Conservation (phyloP, 2,329 filamentous ascomycete genomes). For the Rhytidhysteron rufulum region DNA sequence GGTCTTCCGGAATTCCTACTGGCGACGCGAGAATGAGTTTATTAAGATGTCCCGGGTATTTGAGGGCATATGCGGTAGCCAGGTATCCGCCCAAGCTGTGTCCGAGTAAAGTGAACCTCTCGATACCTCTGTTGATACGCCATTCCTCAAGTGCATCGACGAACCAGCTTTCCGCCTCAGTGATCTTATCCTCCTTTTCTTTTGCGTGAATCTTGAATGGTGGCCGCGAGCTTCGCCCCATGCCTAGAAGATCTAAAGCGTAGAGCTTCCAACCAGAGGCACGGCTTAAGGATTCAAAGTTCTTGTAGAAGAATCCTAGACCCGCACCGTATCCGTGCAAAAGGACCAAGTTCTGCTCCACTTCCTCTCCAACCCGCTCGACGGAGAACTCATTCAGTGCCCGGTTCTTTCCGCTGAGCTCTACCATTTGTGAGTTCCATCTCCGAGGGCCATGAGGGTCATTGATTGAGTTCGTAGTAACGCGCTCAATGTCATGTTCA, state of each 20-base stretch:
- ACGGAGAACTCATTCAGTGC: conserved; percentile 91
- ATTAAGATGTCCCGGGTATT: conserved; percentile 91
- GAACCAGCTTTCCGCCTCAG: conserved; percentile 92
- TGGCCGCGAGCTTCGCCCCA: conserved; percentile 84
- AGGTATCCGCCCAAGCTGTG: conserved; percentile 95
- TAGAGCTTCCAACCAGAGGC: conserved; percentile 82
- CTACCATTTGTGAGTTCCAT: conserved; percentile 83
- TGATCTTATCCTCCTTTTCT: conserved; percentile 72
- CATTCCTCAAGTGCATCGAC: conserved; percentile 95
- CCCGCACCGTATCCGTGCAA: conserved; percentile 95
- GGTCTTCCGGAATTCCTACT: conserved; percentile 91
- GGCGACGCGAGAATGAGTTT: conserved; percentile 95
- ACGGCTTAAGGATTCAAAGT: conserved; percentile 84
- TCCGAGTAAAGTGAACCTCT: conserved; percentile 88
- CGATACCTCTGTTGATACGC: conserved; percentile 82
- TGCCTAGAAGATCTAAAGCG: conserved; percentile 90
- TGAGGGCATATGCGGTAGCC: conserved; percentile 89
- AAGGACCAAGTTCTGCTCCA: conserved; percentile 87
- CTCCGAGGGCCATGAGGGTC: conserved; percentile 82
- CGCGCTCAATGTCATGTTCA: conserved; percentile 37
- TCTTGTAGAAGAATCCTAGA: conserved; percentile 97
- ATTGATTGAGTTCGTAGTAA: conserved; percentile 46
- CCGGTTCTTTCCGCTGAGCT: conserved; percentile 79
- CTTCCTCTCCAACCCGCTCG: conserved; percentile 73
- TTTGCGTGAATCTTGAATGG: conserved; percentile 82